Base-by-base conservation (phyloP, 257 asterid genomes). In the Scutellaria baicalensis region DNA sequence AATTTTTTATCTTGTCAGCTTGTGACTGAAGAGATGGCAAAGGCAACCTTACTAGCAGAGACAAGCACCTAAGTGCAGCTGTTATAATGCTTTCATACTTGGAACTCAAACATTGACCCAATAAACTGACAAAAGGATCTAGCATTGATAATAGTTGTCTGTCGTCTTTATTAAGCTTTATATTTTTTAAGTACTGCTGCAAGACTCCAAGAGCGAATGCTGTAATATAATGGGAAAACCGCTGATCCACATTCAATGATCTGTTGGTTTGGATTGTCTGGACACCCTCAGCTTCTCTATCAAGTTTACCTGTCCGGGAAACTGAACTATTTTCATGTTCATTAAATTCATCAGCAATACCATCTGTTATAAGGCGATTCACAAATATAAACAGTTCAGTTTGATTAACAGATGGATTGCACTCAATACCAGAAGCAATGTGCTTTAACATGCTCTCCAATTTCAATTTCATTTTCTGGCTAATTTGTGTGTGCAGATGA, bases 391-490 rank as follows among this genome's bases (percentile, higher is more conserved):
- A 85, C 47, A 93, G 83, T 35, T 91, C 97, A 5, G 77, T 84
- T 80, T 70, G 87, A 59, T 86, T 77, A 62, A 87, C 96, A 17
- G 99, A 89, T 10, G 96, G 88, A 77, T 93, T 93, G 69, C 80
- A 68, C 61, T 86, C 89, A 21, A 93, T 83, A 59, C 99, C 99
- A 66, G 84, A 75, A 79, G 95, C 92, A 61, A 87, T 89, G 71
- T 89, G 85, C 66, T 69, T 80, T 71, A 93, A 66, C 91, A 93
- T 93, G 71, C 64, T 89, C 85, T 93, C 97, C 78, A 91, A 75
- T 83, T 89, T 93, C 64, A 75, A 52, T 76, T 87, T 91, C 78
- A 81, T 74, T 72, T 86, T 93, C 69, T 87, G 91, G 14, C 86
- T 83, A 67, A 84, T 90, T 76, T 85, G 91, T 85, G 85, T 84